Conservation (phyloP, 2,329 filamentous ascomycete species). For the Kalmusia sp. region DNA sequence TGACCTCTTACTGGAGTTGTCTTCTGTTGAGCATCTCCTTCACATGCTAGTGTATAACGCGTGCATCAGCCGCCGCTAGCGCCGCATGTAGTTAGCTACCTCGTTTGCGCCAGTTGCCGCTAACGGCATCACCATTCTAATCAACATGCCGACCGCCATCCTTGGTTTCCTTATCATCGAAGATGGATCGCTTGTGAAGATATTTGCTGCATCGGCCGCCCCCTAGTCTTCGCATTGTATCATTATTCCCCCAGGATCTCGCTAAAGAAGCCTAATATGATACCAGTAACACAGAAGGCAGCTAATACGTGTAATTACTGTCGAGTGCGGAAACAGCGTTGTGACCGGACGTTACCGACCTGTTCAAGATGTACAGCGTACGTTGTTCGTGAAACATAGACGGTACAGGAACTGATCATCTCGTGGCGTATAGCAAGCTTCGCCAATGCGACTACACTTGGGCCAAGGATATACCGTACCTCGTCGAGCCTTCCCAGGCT, state of each 20-base stretch:
- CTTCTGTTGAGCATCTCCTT: too few relatives aligned
- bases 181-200: not conserved
- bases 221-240: slow-evolving; percentile 1
- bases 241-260: not conserved
- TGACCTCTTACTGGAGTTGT: too few relatives aligned
- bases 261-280: slow-evolving; percentile 1
- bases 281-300: slow-evolving; percentile 18
- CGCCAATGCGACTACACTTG: slow-evolving; percentile 21
- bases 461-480: slow-evolving; percentile 9
- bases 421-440: slow-evolving; percentile 8
- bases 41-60: too few relatives aligned
- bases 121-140: slow-evolving; percentile 5
- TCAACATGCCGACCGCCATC: not conserved
- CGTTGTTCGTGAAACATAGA: not conserved
- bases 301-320: slow-evolving; percentile 22
- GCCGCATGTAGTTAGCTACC: not conserved
- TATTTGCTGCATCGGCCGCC: slow-evolving; percentile 7
- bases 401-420: not conserved
- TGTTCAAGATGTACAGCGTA: slow-evolving; percentile 19
- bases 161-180: not conserved
- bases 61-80: not conserved
- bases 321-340: slow-evolving; percentile 20
- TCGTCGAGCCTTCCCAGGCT: not conserved
- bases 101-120: not conserved
- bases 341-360: slow-evolving; percentile 15